Percentiles rank a stretch among this genome's conserved stretches.
These are phyloP conservation scores for Boletus insuetus DNA, from an alignment of 768 basidiomycete species.

Conservation along the genomic window DNA sequence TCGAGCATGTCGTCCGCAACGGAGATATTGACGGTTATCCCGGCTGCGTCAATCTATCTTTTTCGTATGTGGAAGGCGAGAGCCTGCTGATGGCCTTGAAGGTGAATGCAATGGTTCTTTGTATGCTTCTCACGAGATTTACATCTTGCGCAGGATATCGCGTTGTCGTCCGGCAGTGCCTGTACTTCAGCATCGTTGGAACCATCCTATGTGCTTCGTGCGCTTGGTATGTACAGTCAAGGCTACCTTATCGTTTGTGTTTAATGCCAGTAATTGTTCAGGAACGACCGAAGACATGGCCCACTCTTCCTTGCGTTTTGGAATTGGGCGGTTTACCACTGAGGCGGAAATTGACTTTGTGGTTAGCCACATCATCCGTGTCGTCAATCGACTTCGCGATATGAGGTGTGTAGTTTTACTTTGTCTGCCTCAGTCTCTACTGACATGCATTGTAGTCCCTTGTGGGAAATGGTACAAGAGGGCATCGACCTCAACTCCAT, in stretches of 20 bases:
- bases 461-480: conserved; percentile 99
- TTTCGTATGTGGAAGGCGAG: conserved; percentile 97
- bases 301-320: conserved; percentile 95
- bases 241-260: background rate
- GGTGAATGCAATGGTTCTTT: conserved; percentile 39
- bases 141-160: conserved; percentile 67
- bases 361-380: conserved; percentile 77
- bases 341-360: conserved; percentile 97
- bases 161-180: conserved; percentile 95
- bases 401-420: conserved; percentile 64
- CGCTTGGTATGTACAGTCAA: conserved; percentile 60
- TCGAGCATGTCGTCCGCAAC: conserved; percentile 91
- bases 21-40: conserved; percentile 91
- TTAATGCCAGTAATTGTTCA: conserved; percentile 21
- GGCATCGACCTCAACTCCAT: conserved; percentile 95
- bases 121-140: conserved; percentile 1
- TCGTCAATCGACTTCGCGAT: conserved; percentile 86
- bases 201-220: conserved; percentile 96
- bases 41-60: conserved; percentile 94
- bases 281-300: conserved; percentile 99
- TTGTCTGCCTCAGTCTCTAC: conserved; percentile 2
- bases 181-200: conserved; percentile 98
- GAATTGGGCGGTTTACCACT: conserved; percentile 96
- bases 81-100: conserved; percentile 97
- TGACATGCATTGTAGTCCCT: conserved; percentile 51